These are phyloP conservation scores for Leccinum variicolor DNA, from an alignment of 768 basidiomycete genomes.

Conservation along the genomic window DNA sequence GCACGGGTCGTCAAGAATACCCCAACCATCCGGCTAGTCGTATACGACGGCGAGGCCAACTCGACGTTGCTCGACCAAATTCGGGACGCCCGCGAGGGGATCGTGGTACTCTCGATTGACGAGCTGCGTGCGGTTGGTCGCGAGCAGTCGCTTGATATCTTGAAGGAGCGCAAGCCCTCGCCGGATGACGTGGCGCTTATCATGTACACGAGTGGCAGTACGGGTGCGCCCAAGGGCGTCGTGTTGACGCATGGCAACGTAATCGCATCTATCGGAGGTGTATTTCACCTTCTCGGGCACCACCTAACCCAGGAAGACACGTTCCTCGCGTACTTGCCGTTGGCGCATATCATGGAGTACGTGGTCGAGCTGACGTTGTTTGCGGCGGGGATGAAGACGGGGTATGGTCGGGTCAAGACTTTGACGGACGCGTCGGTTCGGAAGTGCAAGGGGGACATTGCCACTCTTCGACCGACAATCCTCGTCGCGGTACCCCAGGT, in stretches of 20 bases:
- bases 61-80: constrained; percentile 57
- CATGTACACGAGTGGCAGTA: constrained; percentile 89
- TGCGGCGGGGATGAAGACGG: constrained; percentile 74
- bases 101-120: constrained; percentile 63
- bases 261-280: constrained; percentile 81
- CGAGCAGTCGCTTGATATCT: constrained; percentile 46
- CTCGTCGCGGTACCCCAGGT: constrained; percentile 95
- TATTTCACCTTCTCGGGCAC: constrained; percentile 66
- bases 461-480: constrained; percentile 78
- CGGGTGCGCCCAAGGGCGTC: constrained; percentile 94
- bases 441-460: constrained; percentile 84
- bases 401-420: constrained; percentile 94
- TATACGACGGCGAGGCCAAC: constrained; percentile 78
- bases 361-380: constrained; percentile 82
- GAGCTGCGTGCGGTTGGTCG: constrained; percentile 71
- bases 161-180: constrained; percentile 49
- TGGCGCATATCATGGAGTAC: constrained; percentile 95
- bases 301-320: constrained; percentile 28
- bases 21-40: constrained; percentile 70
- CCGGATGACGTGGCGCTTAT: constrained; percentile 57
- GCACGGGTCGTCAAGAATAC: constrained; percentile 67
- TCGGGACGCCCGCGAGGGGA: constrained; percentile 46
- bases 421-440: constrained; percentile 92
- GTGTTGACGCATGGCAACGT: constrained; percentile 85
- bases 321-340: constrained; percentile 89